Evolutionary conservation across 345 rosid genomes (phyloP), one percentile per base, ranked within the genome.

Genomic region (Pugionium dolabratum): DNA sequence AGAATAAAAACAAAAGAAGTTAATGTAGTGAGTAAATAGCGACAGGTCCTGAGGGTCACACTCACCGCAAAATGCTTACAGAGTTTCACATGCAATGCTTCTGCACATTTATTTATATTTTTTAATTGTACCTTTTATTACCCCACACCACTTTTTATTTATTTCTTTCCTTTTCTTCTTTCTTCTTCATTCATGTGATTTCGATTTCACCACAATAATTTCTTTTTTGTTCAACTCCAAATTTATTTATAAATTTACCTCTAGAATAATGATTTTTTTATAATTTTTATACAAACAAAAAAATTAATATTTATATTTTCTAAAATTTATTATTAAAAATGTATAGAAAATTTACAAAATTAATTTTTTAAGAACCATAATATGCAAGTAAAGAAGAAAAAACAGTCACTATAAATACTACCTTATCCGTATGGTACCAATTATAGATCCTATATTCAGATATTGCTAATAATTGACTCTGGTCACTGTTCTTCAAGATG

Each of bases 21-120:
- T n/a, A 63, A 56, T 55, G 70, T 25, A 63, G 64, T 33, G 67
- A 42, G 25, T 25, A 6, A 41, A 41, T 59, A 71, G 64, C 45
- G 59, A 71, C 70, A 64, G 64, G 75, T 71, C 46, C 75, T 64
- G 70, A 64, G 65, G 18, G 65, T 44, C 59, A 56, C 70, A 64
- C 50, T 56, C 75, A 64, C 75, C 75, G 65, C 65, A 71, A 47
- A 46, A 46, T 71, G 59, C 59, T 71, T 63, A 32, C 70, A 71
- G 70, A 48, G 64, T 63, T 50, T 71, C 75, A 71, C 75, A 71
- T 71, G 75, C 70, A 63, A 32, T 71, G 75, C 75, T 43, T 55
- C 75, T 71, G 34, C 57, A 62, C 52, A 54, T 71, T 71, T 71
- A 18, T 42, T 4, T 10, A 31, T 37, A 40, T 41, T 11, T 32